These are phyloP conservation scores for Tuber borchii DNA, from an alignment of 495 filamentous ascomycete species.

Conservation along the genomic window DNA sequence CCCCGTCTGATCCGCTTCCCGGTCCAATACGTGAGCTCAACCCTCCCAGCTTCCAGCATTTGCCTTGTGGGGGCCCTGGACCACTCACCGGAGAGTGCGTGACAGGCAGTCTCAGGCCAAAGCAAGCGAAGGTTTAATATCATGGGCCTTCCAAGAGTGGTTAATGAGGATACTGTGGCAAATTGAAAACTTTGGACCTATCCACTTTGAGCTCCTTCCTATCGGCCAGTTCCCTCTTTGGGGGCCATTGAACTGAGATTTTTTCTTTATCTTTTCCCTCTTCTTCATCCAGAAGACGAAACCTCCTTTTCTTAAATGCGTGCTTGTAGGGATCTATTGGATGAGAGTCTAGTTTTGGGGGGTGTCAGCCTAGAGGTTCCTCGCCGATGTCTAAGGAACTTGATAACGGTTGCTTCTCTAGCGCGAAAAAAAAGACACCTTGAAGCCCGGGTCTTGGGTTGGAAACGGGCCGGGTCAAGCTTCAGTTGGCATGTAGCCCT, in stretches of 20 bases:
- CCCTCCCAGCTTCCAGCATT: not conserved
- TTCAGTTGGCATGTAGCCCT: not conserved
- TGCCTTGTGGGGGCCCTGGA: not conserved
- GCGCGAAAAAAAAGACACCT: not conserved
- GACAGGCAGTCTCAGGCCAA: conserved; percentile 9
- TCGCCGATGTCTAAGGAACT: not conserved
- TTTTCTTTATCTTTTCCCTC: conserved; percentile 13
- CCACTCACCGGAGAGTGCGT: conserved; percentile 15
- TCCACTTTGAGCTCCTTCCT: conserved; percentile 10
- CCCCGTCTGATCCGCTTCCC: too few species aligned
- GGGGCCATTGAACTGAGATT: not conserved
- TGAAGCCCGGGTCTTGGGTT: not conserved
- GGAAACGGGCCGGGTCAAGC: not conserved
- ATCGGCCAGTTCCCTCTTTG: not conserved
- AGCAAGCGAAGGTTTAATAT: conserved; percentile 11
- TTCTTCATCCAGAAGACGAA: not conserved
- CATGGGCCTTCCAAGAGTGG: not conserved
- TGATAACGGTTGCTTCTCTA: not conserved
- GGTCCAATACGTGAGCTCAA: not conserved
- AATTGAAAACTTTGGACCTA: conserved; percentile 4
- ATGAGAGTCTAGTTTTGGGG: not conserved
- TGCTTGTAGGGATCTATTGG: not conserved
- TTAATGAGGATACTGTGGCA: not conserved
- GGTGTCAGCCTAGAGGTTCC: not conserved
- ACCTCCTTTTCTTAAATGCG: not conserved